Evolutionary conservation across 116 monocot species (phyloP), one percentile per base, ranked within the genome.

Genomic region (Phalaenopsis hybrid): DNA sequence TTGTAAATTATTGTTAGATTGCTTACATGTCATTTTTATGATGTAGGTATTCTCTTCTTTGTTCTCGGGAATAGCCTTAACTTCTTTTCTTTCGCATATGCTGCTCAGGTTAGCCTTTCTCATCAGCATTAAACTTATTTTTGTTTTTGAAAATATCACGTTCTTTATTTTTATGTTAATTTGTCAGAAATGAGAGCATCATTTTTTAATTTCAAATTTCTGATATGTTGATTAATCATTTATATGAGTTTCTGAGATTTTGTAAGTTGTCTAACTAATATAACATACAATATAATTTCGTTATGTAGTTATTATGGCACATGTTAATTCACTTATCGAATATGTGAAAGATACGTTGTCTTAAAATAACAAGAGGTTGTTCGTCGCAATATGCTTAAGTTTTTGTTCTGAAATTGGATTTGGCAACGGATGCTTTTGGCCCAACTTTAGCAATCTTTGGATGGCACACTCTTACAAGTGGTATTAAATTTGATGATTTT

Each of bases 71-170:
- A 99, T 76, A 92, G 92, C 82, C 92, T 99, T 21, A 99, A 99
- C 79, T 99, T 99, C 78, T 57, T 99, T 79, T 99, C 99, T 73
- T 95, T 99, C 91, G 95, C 85, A 84, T 99, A 95, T 91, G 99
- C 99, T 88, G 99, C 99, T 55, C 99, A 99, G 99, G 98, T 95
- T 67, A 28, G 31, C 37, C 37, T 49, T 28, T 75, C 70, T 28
- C 28, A 28, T 28, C 28, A 28, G 28, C 28, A 28, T 28, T 28
- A 75, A 33, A 11, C 44, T 72, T 72, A 2, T 70, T 72, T 72
- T 37, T 33, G 16, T 70, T 34, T 70, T 63, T 25, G 25, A 63
- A 23, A 70, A 72, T 31, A 10, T 16, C 12, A 10, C 25, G 15
- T 72, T 37, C 72, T 72, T 31, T 72, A 4, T 72, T 72, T 41